Evolutionary conservation across 495 filamentous ascomycete genomes (phyloP), one percentile per base, ranked within the genome.

Genomic region (Trichocladium uniseriatum): DNA sequence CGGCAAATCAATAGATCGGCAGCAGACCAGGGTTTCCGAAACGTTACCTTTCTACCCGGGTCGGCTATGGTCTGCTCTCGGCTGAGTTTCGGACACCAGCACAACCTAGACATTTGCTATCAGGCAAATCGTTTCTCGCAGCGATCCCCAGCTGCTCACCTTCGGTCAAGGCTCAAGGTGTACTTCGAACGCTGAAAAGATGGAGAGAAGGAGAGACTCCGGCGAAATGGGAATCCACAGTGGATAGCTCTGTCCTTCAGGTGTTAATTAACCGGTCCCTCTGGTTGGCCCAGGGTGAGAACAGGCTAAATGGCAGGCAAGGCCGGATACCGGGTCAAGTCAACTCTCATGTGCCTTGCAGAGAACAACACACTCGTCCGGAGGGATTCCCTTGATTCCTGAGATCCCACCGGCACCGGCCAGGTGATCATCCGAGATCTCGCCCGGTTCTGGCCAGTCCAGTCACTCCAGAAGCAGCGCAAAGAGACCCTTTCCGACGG

Each of bases 271-370:
- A 45, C 62, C 62, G 47, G 51, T 15, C 18, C n/a, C 29, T 51
- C 34, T n/a, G n/a, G n/a, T n/a, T n/a, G n/a, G n/a, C n/a, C n/a
- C n/a, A n/a, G 58, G 60, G 53, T 58, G 58, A 55, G 56, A 61
- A 53, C 44, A 55, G 62, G 55, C 55, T 61, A 63, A 65, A 63
- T 58, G 32, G 48, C 43, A 28, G 34, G 46, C 58, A 40, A 48
- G 48, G 57, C 60, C 55, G 62, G 62, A 57, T n/a, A 48, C 60
- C 62, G 57, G 60, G 62, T 61, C 57, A 57, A 61, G 44, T 57
- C 55, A 51, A 10, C 38, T 41, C 24, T 24, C n/a, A 41, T 43
- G 47, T 42, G 31, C 49, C 24, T 27, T 22, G 36, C 44, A 34
- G 13, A 34, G 20, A 15, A 34, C 40, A 19, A 11, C 13, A 24